A percentile compares a stretch with the other conserved stretches of the same genome.
Evolutionary conservation across 2,329 filamentous ascomycete species (phyloP).

Genomic region (Curvularia hawaiiensis): DNA sequence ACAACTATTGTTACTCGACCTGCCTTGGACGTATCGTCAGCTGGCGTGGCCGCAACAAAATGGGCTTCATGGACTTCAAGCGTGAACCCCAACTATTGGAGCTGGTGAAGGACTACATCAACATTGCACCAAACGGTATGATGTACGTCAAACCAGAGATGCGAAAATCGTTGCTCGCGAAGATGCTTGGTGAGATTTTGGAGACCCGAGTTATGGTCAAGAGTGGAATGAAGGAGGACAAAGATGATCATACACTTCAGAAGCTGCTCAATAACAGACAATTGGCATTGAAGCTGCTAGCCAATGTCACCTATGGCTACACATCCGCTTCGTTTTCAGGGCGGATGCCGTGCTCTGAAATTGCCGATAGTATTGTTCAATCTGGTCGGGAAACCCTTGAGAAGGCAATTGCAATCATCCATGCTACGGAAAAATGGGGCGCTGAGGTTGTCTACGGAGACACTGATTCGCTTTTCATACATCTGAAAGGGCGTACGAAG

Average conservation of each 20-base stretch:
- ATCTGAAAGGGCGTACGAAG: conserved; percentile 83
- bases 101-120: conserved; percentile 82
- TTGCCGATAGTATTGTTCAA: conserved; percentile 97
- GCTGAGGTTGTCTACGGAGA: conserved; percentile 98
- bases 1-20: conserved; percentile 99
- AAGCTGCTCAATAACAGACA: conserved; percentile 91
- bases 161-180: conserved; percentile 87
- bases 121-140: conserved; percentile 93
- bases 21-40: conserved; percentile 83
- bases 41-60: conserved; percentile 92
- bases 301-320: conserved; percentile 99
- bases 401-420: conserved; percentile 89
- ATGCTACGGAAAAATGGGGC: conserved; percentile 84
- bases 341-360: conserved; percentile 96
- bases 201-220: conserved; percentile 99
- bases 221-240: conserved; percentile 92
- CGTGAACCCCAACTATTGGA: conserved; percentile 76
- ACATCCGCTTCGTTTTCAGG: conserved; percentile 96
- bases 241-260: conserved; percentile 84
- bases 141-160: conserved; percentile 89
- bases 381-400: conserved; percentile 94
- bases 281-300: conserved; percentile 90
- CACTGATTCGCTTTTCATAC: conserved; percentile 92
- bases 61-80: conserved; percentile 90
- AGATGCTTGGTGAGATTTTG: conserved; percentile 95